Evolutionary conservation across 441 rosid species (phyloP).

Genomic region (Cnidoscolus chayamansa): DNA sequence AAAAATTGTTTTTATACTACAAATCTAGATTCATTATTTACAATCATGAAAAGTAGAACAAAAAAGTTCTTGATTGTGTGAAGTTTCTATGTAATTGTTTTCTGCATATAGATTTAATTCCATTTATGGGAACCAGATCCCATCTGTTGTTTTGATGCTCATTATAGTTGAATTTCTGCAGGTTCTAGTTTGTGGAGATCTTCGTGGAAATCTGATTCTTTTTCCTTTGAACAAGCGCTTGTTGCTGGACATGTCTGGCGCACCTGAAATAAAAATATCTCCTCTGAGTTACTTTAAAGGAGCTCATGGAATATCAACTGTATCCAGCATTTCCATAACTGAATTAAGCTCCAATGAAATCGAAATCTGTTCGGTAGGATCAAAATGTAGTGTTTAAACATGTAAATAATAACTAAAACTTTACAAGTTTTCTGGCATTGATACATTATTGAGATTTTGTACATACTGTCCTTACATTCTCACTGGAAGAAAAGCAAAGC

Average conservation of each 20-base stretch:
- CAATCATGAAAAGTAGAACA: not conserved
- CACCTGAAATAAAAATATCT: conserved; percentile 45
- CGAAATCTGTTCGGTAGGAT: conserved; percentile 79
- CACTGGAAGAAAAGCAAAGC: not conserved
- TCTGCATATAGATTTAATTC: conserved; percentile 10
- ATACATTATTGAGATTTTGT: not conserved
- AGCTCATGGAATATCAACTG: conserved; percentile 91
- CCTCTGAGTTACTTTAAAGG: conserved; percentile 76
- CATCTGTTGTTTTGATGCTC: not conserved
- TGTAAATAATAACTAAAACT: conserved; percentile 5
- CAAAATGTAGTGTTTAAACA: conserved; percentile 12
- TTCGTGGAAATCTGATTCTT: conserved; percentile 82
- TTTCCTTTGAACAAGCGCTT: conserved; percentile 60
- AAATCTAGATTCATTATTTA: conserved; percentile 1
- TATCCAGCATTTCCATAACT: conserved; percentile 62
- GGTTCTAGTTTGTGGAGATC: conserved; percentile 94
- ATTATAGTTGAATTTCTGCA: conserved; percentile 35
- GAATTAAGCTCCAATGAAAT: conserved; percentile 45
- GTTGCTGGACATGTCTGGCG: conserved; percentile 34
- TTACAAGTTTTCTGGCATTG: conserved; percentile 12
- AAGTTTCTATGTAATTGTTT: conserved; percentile 4
- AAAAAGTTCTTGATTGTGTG: not conserved
- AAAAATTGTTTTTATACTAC: not conserved
- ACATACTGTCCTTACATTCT: not conserved
- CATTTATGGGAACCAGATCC: not conserved